Base-by-base conservation (phyloP, 495 filamentous ascomycete species). In the Neurospora pannonica region DNA sequence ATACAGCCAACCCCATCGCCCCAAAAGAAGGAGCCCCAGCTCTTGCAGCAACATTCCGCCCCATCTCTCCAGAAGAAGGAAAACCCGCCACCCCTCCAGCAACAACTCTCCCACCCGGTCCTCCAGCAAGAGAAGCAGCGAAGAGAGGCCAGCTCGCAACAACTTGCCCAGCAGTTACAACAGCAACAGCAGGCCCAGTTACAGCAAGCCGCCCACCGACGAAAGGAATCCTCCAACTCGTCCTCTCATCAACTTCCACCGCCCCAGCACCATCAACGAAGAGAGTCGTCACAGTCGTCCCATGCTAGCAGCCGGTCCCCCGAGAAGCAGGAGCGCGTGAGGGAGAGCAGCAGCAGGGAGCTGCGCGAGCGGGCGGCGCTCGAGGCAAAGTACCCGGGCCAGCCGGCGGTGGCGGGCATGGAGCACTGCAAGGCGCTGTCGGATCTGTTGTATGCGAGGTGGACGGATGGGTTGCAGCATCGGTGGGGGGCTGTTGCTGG, bases 371-470 rank as follows among this genome's bases (percentile, higher is more conserved):
- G 86, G 79, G 74, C 84, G 38, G 82, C 84, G 10, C 73, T 87
- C 10, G 81, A 85, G 75, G 82, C 83, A 1, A 85, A 84, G 72
- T 85, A 84, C 38, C 87, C 87, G 11, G 86, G 86, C 7, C 84
- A 84, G 9, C 83, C 79, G 2, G 75, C 88, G 31, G 84, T 88
- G 67, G 86, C 90, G 6, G 95, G 94, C 5, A 95, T 97, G 94
- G 94, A 97, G 80, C 94, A 97, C 81, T 92, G 92, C 73, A 94
- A 93, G 79, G 90, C 95, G 80, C 84, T 99, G 36, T 92, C 93
- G 13, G 94, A 98, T 83, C 91, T 97, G 37, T 87, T 99, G 24
- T 98, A 97, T 82, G 86, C 89, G 54, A 88, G 95, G 31, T 99
- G 96, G 96, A 87, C 92, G 1, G 93, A 97, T 74, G 94, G 93